Evolutionary conservation across 169 alveolate species (phyloP).

Genomic region (Plasmodium malariae): DNA sequence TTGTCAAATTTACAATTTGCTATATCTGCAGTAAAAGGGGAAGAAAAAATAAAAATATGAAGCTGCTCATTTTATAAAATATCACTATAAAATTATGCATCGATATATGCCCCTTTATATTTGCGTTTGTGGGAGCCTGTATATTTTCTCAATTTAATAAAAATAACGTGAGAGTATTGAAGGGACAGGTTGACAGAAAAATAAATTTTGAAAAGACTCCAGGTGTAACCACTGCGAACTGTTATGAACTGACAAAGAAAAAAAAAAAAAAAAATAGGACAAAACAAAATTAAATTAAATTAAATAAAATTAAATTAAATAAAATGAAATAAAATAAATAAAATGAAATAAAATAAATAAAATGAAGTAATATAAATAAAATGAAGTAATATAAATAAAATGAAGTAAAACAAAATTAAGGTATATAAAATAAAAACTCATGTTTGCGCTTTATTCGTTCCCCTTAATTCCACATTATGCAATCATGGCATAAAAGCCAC

Average conservation of each 20-base stretch:
- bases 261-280: background rate
- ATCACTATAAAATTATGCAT: background rate
- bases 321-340: background rate
- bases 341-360: too few species aligned
- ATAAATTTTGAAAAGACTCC: constrained; percentile 59
- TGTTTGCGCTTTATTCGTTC: background rate
- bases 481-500: background rate
- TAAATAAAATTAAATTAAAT: background rate
- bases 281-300: too few species aligned
- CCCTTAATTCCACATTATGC: background rate
- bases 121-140: too few species aligned
- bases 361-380: background rate
- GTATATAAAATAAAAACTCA: background rate
- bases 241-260: constrained; percentile 37
- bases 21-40: constrained; percentile 12
- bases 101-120: too few species aligned
- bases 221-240: constrained; percentile 39
- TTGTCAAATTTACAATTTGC: constrained; percentile 58
- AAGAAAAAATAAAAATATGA: background rate
- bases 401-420: background rate
- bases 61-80: background rate
- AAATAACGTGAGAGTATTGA: constrained; percentile 59
- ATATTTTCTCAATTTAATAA: too few species aligned
- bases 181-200: constrained; percentile 68
- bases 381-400: background rate